Evolutionary conservation across 2,329 filamentous ascomycete genomes (phyloP), one percentile per base, ranked within the genome.

Genomic region (Monosporascus ibericus): DNA sequence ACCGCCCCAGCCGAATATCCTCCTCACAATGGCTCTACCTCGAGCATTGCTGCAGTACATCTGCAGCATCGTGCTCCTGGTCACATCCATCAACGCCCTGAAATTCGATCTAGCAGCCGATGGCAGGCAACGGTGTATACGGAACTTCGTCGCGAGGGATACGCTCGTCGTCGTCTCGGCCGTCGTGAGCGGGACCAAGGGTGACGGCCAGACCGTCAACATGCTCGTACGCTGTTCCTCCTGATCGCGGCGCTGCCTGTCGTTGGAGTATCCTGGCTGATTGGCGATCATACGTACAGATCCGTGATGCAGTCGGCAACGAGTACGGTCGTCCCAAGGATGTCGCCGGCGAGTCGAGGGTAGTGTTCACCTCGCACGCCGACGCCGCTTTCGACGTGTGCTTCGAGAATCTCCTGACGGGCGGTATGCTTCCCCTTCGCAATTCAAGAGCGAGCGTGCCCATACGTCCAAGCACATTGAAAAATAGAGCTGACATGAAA

Each of bases 361-460:
- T 91, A 70, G 90, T 92, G 48, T 99, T 99, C 71, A 97, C 92
- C 47, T 90, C 92, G 38, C 88, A 94, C 69, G 86, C 86, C 49
- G 92, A 97, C 72, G 88, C 90, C 36, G 88, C 90, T 9, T 96
- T 99, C 67, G 92, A 97, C 66, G 90, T 99, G 49, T 99, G 92
- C 80, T 95, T 96, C 68, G 89, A 95, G 72, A 97, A 96, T 72
- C 72, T 85, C 64, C 77, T 91, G 58, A 81, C 82, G 47, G 79
- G 81, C 61, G 75, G 88, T 92, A 82, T 60, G 86, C 40, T 44
- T 37, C 24, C 46, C 46, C 40, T 17, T 44, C 14, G 17, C 14
- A 18, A 9, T 14, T 14, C 5, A 34, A 34, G 30, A 34, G 30
- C 30, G 30, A 14, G 30, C 30, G 30, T 34, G 30, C 30, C 11